phyloP scores from a whole-genome alignment of 257 asterid genomes.

The Jacaranda mimosifolia region DNA sequence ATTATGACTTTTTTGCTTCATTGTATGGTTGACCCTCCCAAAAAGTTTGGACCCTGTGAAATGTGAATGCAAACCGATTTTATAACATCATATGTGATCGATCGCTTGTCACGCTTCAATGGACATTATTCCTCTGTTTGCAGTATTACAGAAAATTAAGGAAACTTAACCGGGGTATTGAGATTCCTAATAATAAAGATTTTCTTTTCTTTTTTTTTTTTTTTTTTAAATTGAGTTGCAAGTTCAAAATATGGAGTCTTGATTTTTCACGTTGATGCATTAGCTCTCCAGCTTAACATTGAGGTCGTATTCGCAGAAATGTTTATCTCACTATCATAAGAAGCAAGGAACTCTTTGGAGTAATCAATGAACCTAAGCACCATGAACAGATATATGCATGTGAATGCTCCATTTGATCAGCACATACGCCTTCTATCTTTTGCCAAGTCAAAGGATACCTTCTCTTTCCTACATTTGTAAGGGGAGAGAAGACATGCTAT shows the following conservation, averaged over 20 bases:
- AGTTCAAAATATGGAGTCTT: conserved; percentile 11
- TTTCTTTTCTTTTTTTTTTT: too few relatives aligned
- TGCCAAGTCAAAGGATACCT: not conserved
- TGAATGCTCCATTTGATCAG: not conserved
- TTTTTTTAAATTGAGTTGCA: not conserved
- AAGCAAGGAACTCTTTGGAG: not conserved
- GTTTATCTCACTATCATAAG: not conserved
- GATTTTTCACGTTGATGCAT: not conserved
- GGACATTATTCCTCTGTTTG: not conserved
- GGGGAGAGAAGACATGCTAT: not conserved
- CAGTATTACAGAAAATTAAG: not conserved
- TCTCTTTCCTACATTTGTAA: not conserved
- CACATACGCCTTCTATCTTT: not conserved
- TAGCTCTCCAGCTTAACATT: not conserved
- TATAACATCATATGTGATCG: not conserved
- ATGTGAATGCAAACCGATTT: not conserved
- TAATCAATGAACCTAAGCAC: conserved; percentile 11
- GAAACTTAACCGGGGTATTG: not conserved
- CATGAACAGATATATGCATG: not conserved
- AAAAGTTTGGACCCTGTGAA: not conserved
- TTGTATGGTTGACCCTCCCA: not conserved
- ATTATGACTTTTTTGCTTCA: not conserved
- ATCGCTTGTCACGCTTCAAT: not conserved
- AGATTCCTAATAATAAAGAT: not conserved
- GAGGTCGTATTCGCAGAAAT: not conserved